These are phyloP conservation scores for Pseudocercospora macadamiae DNA, from an alignment of 2,329 filamentous ascomycete species.

Conservation along the genomic window DNA sequence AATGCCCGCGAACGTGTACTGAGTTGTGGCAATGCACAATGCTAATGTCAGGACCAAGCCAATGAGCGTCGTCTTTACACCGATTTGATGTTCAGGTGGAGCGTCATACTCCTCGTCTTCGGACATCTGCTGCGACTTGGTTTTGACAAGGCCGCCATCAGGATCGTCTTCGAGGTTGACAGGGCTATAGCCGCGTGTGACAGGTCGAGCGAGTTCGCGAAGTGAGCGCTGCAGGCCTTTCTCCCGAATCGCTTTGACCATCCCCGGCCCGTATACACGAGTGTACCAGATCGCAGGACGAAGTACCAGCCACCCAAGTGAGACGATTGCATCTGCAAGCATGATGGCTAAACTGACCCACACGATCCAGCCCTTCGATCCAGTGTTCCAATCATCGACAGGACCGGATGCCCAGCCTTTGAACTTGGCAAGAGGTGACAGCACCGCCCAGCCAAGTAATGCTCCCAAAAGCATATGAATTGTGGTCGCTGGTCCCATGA, in stretches of 20 bases:
- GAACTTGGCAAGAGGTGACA: slow-evolving; percentile 85
- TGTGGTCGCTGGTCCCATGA: slow-evolving; percentile 96
- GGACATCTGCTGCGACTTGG: slow-evolving; percentile 7
- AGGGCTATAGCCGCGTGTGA: slow-evolving; percentile 44
- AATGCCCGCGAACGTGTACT: slow-evolving; percentile 78
- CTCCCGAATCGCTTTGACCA: slow-evolving; percentile 32
- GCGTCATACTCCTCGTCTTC: slow-evolving; percentile 69
- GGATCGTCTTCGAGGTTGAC: slow-evolving; percentile 34
- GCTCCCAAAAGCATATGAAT: slow-evolving; percentile 94
- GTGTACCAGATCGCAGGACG: slow-evolving; percentile 61
- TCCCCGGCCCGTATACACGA: slow-evolving; percentile 42
- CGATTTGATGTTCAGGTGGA: slow-evolving; percentile 79
- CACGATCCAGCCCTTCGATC: slow-evolving; percentile 98
- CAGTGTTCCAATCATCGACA: slow-evolving; percentile 85
- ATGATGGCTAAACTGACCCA: slow-evolving; percentile 97
- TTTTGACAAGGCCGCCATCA: slow-evolving; percentile 11
- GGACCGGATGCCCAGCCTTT: slow-evolving; percentile 87
- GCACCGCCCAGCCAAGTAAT: slow-evolving; percentile 82
- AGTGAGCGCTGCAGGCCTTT: slow-evolving; percentile 38
- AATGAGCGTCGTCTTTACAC: slow-evolving; percentile 69
- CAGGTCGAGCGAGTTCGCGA: slow-evolving; percentile 37
- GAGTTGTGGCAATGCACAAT: slow-evolving; percentile 80
- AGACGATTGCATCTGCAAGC: slow-evolving; percentile 90
- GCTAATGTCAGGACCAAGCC: slow-evolving; percentile 75
- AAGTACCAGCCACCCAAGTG: slow-evolving; percentile 75